Conservation (phyloP, 371 early-diverging fungal genomes). For the Pancytospora philotis region DNA sequence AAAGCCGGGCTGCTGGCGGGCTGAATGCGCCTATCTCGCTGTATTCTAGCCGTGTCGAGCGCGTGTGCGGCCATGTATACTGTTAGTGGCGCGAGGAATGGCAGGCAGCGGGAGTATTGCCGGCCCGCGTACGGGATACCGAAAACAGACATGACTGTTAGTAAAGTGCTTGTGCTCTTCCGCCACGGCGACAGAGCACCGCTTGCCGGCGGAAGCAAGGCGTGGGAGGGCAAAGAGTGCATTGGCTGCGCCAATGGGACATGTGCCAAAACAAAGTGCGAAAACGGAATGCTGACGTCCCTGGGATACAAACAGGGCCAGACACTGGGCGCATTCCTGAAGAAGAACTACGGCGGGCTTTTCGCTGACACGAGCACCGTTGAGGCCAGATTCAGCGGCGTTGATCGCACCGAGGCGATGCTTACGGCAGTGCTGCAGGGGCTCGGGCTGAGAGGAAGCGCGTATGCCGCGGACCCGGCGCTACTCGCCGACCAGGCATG, state of each 20-base stretch:
- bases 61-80: no score
- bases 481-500: neutral
- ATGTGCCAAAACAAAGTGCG: conserved; percentile 30
- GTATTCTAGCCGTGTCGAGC: no score
- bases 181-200: conserved; percentile 57
- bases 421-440: conserved; percentile 24
- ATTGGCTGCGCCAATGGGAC: conserved; percentile 24
- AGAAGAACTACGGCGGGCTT: conserved; percentile 31
- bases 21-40: no score
- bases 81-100: no score
- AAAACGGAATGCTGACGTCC: conserved; percentile 37
- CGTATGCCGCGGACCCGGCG: no score
- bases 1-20: no score
- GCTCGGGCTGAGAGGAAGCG: neutral
- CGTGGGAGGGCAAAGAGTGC: conserved; percentile 42
- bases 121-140: no score
- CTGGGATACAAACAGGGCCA: conserved; percentile 52
- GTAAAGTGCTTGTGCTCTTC: conserved; percentile 43
- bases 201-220: neutral
- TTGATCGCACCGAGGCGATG: conserved; percentile 35
- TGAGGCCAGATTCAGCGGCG: conserved; percentile 12
- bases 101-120: no score
- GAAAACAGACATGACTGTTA: no score
- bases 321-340: conserved; percentile 49
- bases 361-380: neutral